These are phyloP conservation scores for Mallotus nudiflorus DNA, from an alignment of 345 rosid genomes.

Conservation along the genomic window DNA sequence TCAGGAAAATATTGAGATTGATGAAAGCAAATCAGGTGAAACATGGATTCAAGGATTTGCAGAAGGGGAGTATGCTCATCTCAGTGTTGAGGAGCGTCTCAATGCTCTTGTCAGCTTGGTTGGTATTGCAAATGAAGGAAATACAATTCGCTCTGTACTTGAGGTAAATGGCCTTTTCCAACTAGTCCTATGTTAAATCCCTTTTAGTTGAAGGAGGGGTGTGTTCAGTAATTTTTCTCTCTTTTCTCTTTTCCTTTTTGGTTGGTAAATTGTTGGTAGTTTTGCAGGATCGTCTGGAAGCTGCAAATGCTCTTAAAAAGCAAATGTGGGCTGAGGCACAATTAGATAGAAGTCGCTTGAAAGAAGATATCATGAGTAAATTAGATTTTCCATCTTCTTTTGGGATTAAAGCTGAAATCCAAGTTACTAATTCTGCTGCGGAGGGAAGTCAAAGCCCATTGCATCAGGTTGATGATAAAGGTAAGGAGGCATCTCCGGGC, in stretches of 20 bases:
- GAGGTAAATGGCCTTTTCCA: conserved; percentile 58
- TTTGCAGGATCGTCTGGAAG: conserved; percentile 94
- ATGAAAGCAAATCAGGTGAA: conserved; percentile 73
- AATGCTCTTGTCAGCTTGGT: conserved; percentile 79
- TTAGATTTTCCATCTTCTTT: conserved; percentile 47
- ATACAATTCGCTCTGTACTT: conserved; percentile 76
- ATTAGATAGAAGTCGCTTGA: conserved; percentile 78
- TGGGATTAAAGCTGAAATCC: conserved; percentile 58
- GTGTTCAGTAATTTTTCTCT: background rate
- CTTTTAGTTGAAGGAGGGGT: conserved; percentile 1
- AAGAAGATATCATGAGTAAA: conserved; percentile 59
- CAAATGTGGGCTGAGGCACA: conserved; percentile 99
- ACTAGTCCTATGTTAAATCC: conserved; percentile 9
- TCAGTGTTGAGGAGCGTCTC: conserved; percentile 94
- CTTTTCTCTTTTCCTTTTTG: conserved; percentile 4
- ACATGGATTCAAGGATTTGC: conserved; percentile 95
- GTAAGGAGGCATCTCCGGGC: conserved; percentile 55
- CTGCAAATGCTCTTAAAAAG: conserved; percentile 93
- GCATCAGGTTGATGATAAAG: conserved; percentile 33
- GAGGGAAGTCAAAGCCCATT: conserved; percentile 56
- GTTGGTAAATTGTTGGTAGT: conserved; percentile 18
- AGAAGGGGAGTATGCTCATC: conserved; percentile 93
- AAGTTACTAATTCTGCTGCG: conserved; percentile 28
- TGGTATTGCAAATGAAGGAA: conserved; percentile 94
- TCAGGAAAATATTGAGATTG: conserved; percentile 62